Evolutionary conservation across 2,329 filamentous ascomycete species (phyloP).

Genomic region (Neoarthrinium moseri): DNA sequence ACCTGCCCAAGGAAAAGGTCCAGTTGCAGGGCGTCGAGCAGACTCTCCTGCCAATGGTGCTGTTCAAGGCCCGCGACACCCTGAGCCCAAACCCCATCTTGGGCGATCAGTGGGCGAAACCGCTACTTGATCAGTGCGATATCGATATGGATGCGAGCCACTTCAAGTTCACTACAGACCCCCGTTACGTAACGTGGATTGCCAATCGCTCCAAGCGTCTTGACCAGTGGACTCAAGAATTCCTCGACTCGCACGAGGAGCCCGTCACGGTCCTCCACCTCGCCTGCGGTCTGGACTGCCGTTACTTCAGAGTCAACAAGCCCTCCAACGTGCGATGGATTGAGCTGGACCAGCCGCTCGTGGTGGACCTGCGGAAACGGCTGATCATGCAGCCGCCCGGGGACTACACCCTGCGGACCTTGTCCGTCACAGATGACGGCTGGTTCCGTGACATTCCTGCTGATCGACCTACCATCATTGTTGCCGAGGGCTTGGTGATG

Average conservation of each 20-base stretch:
- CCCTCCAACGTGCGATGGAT: conserved; percentile 18
- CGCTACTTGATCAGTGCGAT: conserved; percentile 19
- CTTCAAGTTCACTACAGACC: conserved; percentile 14
- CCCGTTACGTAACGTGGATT: conserved; percentile 16
- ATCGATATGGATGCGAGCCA: conserved; percentile 13
- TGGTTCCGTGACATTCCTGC: conserved; percentile 18
- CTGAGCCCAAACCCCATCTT: conserved; percentile 15
- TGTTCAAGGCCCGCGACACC: conserved; percentile 16
- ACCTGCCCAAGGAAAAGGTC: conserved; percentile 11
- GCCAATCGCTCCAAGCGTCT: conserved; percentile 15
- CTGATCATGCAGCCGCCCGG: conserved; percentile 14
- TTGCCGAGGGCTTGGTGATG: conserved; percentile 21
- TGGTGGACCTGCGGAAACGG: conserved; percentile 17
- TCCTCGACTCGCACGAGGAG: conserved; percentile 17
- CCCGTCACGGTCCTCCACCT: conserved; percentile 22
- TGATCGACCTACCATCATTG: conserved; percentile 17
- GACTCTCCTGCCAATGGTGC: conserved; percentile 17
- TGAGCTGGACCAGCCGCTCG: conserved; percentile 21
- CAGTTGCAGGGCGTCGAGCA: conserved; percentile 19
- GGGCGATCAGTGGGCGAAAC: conserved; percentile 15
- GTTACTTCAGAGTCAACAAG: conserved; percentile 14
- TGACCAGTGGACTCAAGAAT: conserved; percentile 20
- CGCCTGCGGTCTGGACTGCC: conserved; percentile 21
- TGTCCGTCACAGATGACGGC: conserved; percentile 15
- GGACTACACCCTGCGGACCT: conserved; percentile 11